Conservation (phyloP, 2,329 filamentous ascomycete species). For the Ceratocystis cubensis region DNA sequence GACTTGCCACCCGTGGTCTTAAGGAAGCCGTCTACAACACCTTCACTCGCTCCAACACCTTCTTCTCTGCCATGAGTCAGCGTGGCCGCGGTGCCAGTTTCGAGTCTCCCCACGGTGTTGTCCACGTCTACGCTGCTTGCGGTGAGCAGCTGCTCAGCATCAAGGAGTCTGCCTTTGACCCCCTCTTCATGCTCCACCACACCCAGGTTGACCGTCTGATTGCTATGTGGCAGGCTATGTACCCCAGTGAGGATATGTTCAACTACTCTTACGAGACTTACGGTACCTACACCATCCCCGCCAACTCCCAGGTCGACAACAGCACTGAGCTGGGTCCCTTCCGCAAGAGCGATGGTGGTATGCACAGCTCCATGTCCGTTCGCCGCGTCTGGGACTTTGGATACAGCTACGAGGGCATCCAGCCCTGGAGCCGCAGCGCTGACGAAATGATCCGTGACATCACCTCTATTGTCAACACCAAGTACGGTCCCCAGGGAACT, state of each 20-base stretch:
- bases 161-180: slow-evolving; percentile 35
- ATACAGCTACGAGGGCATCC: slow-evolving; percentile 32
- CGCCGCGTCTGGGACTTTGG: slow-evolving; percentile 29
- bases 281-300: slow-evolving; percentile 32
- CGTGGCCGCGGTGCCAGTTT: slow-evolving; percentile 31
- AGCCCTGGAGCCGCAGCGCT: slow-evolving; percentile 28
- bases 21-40: slow-evolving; percentile 34
- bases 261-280: slow-evolving; percentile 28
- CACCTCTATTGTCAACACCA: slow-evolving; percentile 27
- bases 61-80: slow-evolving; percentile 29
- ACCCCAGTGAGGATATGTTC: slow-evolving; percentile 30
- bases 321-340: slow-evolving; percentile 40
- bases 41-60: slow-evolving; percentile 30
- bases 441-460: slow-evolving; percentile 27
- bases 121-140: slow-evolving; percentile 33
- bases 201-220: slow-evolving; percentile 53
- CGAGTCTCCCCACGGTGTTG: slow-evolving; percentile 33
- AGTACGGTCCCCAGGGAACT: slow-evolving; percentile 25
- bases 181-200: slow-evolving; percentile 39
- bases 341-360: slow-evolving; percentile 29
- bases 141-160: slow-evolving; percentile 33
- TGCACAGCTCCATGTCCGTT: slow-evolving; percentile 34
- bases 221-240: slow-evolving; percentile 40
- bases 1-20: slow-evolving; percentile 28
- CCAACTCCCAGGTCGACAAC: slow-evolving; percentile 32